Base-by-base conservation (phyloP, 169 alveolate genomes). In the Nephromyces sp. region DNA sequence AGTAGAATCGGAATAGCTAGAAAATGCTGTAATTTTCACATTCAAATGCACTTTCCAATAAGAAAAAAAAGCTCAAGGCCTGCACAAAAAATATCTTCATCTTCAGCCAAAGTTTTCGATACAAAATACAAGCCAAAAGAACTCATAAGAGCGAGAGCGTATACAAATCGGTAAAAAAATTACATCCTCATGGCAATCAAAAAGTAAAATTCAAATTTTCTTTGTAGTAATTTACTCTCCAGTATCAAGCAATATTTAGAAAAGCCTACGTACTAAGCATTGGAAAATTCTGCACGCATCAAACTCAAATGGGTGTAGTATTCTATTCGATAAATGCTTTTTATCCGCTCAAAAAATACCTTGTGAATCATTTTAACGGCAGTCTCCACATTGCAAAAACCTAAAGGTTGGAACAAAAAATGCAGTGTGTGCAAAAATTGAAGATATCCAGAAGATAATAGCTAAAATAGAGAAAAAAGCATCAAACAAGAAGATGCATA, bases 281-380 rank as follows among this genome's bases (percentile, higher is more conserved):
- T 25, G 4, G 6, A n/a, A 3, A 63, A 2, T 3, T 31, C 28
- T 27, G 32, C 34, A 22, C 2, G 15, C 28, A 63, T 35, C 2
- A 25, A 1, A 1, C 3, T 22, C 2, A 52, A 3, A 52, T 6
- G 69, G 6, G 32, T 2, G 69, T 3, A 6, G 66, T 6, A 2
- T n/a, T n/a, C n/a, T n/a, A n/a, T n/a, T n/a, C n/a, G n/a, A n/a
- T n/a, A n/a, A n/a, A n/a, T n/a, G n/a, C n/a, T n/a, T n/a, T n/a
- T n/a, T n/a, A n/a, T n/a, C n/a, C n/a, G n/a, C n/a, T n/a, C n/a
- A 3, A 3, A 22, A 24, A 33, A 4, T 27, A 70, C 77, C 70
- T 52, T 53, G 52, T 71, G 78, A 21, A 71, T 71, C 62, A 53
- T 29, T 8, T 32, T 1, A 21, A 71, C 63, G 3, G 78, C 78